Evolutionary conservation across 2,329 filamentous ascomycete species (phyloP), one percentile per base, ranked within the genome.

Genomic region (Pseudopyricularia javanii): DNA sequence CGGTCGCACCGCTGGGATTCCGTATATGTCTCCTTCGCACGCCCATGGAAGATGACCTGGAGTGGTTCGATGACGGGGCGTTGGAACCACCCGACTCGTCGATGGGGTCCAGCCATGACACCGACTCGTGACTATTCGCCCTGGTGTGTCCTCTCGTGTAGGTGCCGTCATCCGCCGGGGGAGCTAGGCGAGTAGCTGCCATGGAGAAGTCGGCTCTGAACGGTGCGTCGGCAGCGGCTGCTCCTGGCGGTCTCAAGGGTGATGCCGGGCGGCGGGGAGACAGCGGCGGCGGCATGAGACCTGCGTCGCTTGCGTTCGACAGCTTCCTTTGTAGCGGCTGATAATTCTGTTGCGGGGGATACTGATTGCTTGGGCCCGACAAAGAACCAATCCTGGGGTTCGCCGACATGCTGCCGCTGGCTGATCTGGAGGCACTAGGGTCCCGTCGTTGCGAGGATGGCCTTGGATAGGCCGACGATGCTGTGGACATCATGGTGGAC

Each of bases 101-200:
- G 54, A 94, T 93, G 1, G 89, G 91, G 63, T 95, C 88, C n/a
- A 95, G 70, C 91, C 91, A 95, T 1, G 90, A 95, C 51, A 86
- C 89, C 4, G 87, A 88, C 63, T 90, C 88, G 56, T 85, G 83
- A 62, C 88, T 91, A 11, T 79, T 75, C 24, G 80, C 82, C 55
- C 80, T 70, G 22, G 66, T 66, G 58, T 82, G 79, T 9, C 71
- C 64, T 33, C 57, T 57, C 12, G 55, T 33, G 3, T 32, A 52
- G 1, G 28, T 15, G 7, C 17, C n/a, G 37, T 40, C 24, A 11
- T 47, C 37, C 30, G 17, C n/a, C 17, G 50, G 28, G 15, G 50
- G 35, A 20, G 30, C 32, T 9, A 52, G 51, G 7, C 51, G 43
- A 20, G 24, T 56, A 52, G 55, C 47, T 54, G 59, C 56, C 58